phyloP scores from a whole-genome alignment of 257 asterid genomes.

The Solanum medicagineum region DNA sequence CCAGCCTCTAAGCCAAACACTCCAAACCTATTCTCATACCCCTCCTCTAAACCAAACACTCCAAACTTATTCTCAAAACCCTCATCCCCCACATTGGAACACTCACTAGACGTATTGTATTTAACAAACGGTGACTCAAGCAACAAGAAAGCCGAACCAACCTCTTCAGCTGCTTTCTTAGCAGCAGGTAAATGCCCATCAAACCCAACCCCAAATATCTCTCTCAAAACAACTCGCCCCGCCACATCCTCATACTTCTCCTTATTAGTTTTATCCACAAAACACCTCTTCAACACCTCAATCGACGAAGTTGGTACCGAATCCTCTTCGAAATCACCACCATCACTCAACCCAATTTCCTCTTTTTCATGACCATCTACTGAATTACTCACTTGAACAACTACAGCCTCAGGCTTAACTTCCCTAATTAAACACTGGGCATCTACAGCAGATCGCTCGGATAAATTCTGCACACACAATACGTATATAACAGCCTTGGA shows the following conservation, averaged over 20 bases:
- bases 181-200: constrained; percentile 59
- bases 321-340: constrained; percentile 1
- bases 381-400: constrained; percentile 57
- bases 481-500: constrained; percentile 53
- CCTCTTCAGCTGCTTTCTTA: constrained; percentile 75
- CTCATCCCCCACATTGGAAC: constrained; percentile 6
- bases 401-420: constrained; percentile 83
- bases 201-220: constrained; percentile 77
- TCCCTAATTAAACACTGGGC: constrained; percentile 62
- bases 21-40: constrained; percentile 14
- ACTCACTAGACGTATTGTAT: constrained; percentile 10
- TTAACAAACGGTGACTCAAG: constrained; percentile 66
- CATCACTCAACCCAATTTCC: constrained; percentile 1
- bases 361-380: constrained; percentile 11
- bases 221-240: constrained; percentile 64
- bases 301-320: constrained; percentile 68
- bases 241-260: constrained; percentile 83
- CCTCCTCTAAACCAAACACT: constrained; percentile 29
- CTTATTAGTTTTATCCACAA: constrained; percentile 43
- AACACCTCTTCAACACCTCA: constrained; percentile 72
- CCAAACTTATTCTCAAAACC: constrained; percentile 16
- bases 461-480: constrained; percentile 69
- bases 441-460: constrained; percentile 72
- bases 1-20: constrained; percentile 27
- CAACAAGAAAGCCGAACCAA: constrained; percentile 66